A percentile compares a stretch with the other conserved stretches of the same genome.
Evolutionary conservation across 1,139 yeast genomes (phyloP).

Genomic region (Yamadazyma blattariae): DNA sequence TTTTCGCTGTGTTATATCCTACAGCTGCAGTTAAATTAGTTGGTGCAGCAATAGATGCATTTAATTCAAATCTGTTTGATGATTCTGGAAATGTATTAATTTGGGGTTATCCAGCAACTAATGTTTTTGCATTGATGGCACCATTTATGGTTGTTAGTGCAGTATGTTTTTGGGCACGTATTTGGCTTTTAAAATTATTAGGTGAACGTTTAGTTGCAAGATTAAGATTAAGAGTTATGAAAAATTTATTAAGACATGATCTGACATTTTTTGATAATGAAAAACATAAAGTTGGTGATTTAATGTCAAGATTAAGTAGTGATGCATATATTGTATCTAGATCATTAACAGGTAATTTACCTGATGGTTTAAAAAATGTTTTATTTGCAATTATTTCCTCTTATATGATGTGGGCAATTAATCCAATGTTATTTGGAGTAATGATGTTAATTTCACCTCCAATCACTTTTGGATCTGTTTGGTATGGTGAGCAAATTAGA

Average conservation of each 20-base stretch:
- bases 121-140: conserved; percentile 42
- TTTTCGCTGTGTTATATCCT: conserved; percentile 47
- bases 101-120: conserved; percentile 46
- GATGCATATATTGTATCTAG: conserved; percentile 53
- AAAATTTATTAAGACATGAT: conserved; percentile 50
- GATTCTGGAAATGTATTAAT: conserved; percentile 40
- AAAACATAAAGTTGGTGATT: conserved; percentile 55
- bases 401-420: conserved; percentile 47
- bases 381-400: conserved; percentile 44
- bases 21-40: conserved; percentile 45
- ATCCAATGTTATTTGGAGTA: conserved; percentile 44
- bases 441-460: conserved; percentile 55
- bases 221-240: conserved; percentile 47
- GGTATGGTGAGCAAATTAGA: conserved; percentile 49
- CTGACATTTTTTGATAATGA: conserved; percentile 50
- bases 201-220: conserved; percentile 47
- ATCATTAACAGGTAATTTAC: conserved; percentile 45
- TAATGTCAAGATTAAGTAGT: conserved; percentile 50
- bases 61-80: conserved; percentile 34
- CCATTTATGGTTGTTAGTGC: conserved; percentile 48
- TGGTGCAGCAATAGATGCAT: conserved; percentile 48
- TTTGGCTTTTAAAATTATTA: conserved; percentile 44
- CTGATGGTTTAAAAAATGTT: conserved; percentile 47
- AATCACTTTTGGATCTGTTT: conserved; percentile 48
- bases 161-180: conserved; percentile 48